Conservation (phyloP, 2,329 filamentous ascomycete genomes). For the Botryotinia globosa region DNA sequence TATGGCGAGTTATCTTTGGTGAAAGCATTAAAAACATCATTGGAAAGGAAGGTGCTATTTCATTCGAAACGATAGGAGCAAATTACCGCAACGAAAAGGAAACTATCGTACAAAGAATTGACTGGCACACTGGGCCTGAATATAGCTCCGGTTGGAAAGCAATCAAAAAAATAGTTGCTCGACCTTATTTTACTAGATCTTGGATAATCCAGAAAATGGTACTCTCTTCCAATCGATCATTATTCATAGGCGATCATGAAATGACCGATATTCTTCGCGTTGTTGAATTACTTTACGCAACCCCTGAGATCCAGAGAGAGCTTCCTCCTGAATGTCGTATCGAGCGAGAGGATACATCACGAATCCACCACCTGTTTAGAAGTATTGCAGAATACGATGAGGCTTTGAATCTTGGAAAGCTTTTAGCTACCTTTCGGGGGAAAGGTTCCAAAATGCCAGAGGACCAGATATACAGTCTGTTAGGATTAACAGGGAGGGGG, state of each 20-base stretch:
- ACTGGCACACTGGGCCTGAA: not conserved
- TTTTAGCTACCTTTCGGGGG: not conserved
- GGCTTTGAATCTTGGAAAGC: not conserved
- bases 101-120: not conserved
- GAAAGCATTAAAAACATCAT: no score
- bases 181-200: not conserved
- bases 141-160: not conserved
- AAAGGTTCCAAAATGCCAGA: not conserved
- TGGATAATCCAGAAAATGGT: not conserved
- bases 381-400: not conserved
- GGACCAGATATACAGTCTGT: not conserved
- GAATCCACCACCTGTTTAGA: not conserved
- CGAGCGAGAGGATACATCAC: not conserved
- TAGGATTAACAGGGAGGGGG: not conserved
- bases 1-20: accelerated
- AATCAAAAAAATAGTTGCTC: not conserved
- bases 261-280: not conserved
- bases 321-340: not conserved
- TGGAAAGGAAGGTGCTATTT: accelerated
- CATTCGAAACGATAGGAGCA: accelerated
- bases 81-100: not conserved
- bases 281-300: not conserved
- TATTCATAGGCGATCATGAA: not conserved
- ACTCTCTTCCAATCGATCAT: not conserved
- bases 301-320: no score